Percentiles rank a stretch among this genome's conserved stretches.
These are phyloP conservation scores for Penicillium pulvis DNA, from an alignment of 495 filamentous ascomycete species.

Conservation along the genomic window DNA sequence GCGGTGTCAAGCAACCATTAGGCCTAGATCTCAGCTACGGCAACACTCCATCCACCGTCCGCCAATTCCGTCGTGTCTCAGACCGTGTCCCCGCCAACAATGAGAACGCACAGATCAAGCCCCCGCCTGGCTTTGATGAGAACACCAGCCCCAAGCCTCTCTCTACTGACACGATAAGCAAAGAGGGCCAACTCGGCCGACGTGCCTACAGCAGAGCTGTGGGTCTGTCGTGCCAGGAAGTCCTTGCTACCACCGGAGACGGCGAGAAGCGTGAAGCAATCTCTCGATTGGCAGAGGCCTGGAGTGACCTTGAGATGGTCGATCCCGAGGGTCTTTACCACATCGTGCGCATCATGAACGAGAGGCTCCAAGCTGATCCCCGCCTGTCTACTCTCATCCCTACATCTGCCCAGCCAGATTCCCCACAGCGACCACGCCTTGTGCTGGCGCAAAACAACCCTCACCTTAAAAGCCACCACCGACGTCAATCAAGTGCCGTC, in stretches of 20 bases:
- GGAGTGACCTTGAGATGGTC: constrained; percentile 77
- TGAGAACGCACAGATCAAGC: constrained; percentile 36
- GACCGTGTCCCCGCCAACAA: constrained; percentile 52
- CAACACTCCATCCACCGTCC: constrained; percentile 84
- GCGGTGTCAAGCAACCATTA: constrained; percentile 71
- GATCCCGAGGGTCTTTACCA: constrained; percentile 92
- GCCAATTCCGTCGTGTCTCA: constrained; percentile 87
- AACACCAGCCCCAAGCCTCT: constrained; percentile 44
- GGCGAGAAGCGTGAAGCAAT: constrained; percentile 79
- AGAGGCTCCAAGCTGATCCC: constrained; percentile 56
- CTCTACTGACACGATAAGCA: constrained; percentile 52
- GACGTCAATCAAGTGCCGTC: constrained; percentile 59
- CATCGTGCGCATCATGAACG: constrained; percentile 70
- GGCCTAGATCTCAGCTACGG: constrained; percentile 86
- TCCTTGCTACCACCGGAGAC: constrained; percentile 74
- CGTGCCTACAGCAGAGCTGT: constrained; percentile 77
- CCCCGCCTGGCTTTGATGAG: constrained; percentile 42
- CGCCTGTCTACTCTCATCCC: constrained; percentile 53
- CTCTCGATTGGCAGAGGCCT: constrained; percentile 77
- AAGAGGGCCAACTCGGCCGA: constrained; percentile 78
- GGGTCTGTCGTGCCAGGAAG: constrained; percentile 79
- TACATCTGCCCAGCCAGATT: constrained; percentile 41
- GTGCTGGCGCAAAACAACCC: constrained; percentile 82
- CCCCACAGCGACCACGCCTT: constrained; percentile 61
- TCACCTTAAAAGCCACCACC: constrained; percentile 75